These are phyloP conservation scores for Ogataea corticis DNA, from an alignment of 805 yeast species.

Conservation along the genomic window DNA sequence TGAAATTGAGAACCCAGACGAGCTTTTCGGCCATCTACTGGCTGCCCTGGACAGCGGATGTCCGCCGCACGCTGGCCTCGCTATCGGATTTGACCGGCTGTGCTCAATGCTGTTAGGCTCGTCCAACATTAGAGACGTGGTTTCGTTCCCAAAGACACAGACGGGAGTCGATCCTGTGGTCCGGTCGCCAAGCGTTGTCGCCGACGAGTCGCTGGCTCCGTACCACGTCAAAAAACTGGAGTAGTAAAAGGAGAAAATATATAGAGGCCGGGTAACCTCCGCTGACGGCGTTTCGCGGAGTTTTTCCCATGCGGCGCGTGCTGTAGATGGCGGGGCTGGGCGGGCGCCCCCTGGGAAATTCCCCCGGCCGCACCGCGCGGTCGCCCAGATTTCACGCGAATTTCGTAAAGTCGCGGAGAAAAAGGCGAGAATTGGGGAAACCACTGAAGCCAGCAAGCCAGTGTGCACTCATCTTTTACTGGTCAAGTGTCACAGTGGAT, in stretches of 20 bases:
- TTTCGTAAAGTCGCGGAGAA: slow-evolving; percentile 1
- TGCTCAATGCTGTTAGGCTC: slow-evolving; percentile 87
- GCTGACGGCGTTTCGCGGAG: too few relatives aligned
- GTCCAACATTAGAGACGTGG: slow-evolving; percentile 82
- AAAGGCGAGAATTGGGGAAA: slow-evolving; percentile 5
- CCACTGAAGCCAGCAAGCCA: slow-evolving; percentile 8
- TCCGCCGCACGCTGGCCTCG: slow-evolving; percentile 98
- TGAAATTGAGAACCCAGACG: slow-evolving; percentile 55
- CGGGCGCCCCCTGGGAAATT: not conserved
- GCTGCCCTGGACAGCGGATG: slow-evolving; percentile 85
- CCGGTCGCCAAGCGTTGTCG: slow-evolving; percentile 74
- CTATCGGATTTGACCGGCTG: slow-evolving; percentile 91
- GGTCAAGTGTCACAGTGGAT: not conserved
- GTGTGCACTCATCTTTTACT: slow-evolving; percentile 7
- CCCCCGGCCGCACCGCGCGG: not conserved
- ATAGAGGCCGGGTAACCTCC: not conserved
- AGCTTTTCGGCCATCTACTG: slow-evolving; percentile 81
- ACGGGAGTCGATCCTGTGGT: slow-evolving; percentile 88
- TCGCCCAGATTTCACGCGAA: slow-evolving; percentile 1
- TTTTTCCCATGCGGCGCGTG: too few relatives aligned
- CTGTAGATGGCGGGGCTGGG: too few relatives aligned
- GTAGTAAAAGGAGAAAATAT: not conserved
- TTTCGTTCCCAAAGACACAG: slow-evolving; percentile 93
- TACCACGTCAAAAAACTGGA: slow-evolving; percentile 37
- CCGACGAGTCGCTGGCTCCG: slow-evolving; percentile 46